A percentile compares a stretch with the other conserved stretches of the same genome.
Conservation (phyloP, 208 protist genomes). For the Leishmania aethiopica region DNA sequence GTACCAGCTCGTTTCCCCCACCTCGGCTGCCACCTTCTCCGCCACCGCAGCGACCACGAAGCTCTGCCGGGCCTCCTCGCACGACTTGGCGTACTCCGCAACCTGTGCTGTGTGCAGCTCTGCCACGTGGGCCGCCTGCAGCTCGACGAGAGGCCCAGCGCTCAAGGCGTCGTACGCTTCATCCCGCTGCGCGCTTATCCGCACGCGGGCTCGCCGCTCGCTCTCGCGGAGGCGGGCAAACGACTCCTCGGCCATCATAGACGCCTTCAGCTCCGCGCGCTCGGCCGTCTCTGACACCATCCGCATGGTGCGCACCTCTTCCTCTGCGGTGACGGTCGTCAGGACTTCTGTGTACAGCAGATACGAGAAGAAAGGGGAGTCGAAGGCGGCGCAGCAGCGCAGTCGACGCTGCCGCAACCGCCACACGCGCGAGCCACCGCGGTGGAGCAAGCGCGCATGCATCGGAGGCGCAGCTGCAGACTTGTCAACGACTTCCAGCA, state of each 20-base stretch:
- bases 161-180: constrained; percentile 14
- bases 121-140: constrained; percentile 16
- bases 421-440: constrained; percentile 18
- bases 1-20: neutral
- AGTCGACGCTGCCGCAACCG: constrained; percentile 29
- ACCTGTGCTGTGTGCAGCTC: constrained; percentile 13
- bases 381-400: constrained; percentile 32
- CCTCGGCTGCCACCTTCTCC: constrained; percentile 7
- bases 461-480: neutral
- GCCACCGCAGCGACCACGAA: constrained; percentile 6
- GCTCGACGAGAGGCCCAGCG: constrained; percentile 12
- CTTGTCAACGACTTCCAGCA: neutral
- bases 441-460: neutral
- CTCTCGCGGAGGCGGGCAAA: neutral
- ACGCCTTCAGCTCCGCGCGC: constrained; percentile 5
- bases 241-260: constrained; percentile 7
- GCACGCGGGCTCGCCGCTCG: constrained; percentile 11
- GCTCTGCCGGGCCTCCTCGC: neutral
- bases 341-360: constrained; percentile 40
- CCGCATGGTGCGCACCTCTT: constrained; percentile 19
- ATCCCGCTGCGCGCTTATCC: constrained; percentile 2
- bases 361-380: constrained; percentile 58
- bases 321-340: constrained; percentile 27
- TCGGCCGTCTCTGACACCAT: constrained; percentile 13
- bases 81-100: constrained; percentile 1